These are phyloP conservation scores for Aspergillus persii DNA, from an alignment of 2,329 filamentous ascomycete genomes.

Conservation along the genomic window DNA sequence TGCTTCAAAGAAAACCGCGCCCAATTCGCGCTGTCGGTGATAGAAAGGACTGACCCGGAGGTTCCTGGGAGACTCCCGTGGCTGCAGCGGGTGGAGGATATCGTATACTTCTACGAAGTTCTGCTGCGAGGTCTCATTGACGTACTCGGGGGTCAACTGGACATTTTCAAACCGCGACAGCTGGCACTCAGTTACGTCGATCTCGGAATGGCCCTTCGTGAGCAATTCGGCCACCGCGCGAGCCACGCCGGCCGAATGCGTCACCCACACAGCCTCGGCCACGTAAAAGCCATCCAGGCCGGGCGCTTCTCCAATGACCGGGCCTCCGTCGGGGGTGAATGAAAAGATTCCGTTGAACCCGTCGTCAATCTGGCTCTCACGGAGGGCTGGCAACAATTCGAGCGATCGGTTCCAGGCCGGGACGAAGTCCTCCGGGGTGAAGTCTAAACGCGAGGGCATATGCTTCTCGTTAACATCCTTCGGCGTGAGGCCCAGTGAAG, in stretches of 20 bases:
- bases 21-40: constrained; percentile 52
- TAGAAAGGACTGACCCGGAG: constrained; percentile 61
- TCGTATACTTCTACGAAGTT: constrained; percentile 66
- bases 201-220: constrained; percentile 54
- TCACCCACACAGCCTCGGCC: constrained; percentile 66
- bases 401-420: constrained; percentile 59
- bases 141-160: constrained; percentile 55
- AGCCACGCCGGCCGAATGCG: constrained; percentile 63
- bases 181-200: constrained; percentile 61
- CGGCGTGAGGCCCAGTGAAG: constrained; percentile 53
- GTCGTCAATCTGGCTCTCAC: constrained; percentile 52
- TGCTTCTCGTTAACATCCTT: constrained; percentile 56
- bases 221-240: constrained; percentile 59
- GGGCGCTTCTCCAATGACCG: constrained; percentile 58
- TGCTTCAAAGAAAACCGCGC: constrained; percentile 55
- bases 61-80: constrained; percentile 56
- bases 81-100: constrained; percentile 61
- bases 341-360: constrained; percentile 67
- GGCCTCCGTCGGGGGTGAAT: constrained; percentile 63
- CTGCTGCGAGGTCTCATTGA: constrained; percentile 58
- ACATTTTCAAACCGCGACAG: constrained; percentile 61
- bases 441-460: constrained; percentile 63
- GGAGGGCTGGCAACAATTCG: constrained; percentile 54
- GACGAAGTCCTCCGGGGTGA: constrained; percentile 60
- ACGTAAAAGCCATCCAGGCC: constrained; percentile 62